Evolutionary conservation across 768 basidiomycete genomes (phyloP).

Genomic region (Rossbeevera mucosa): DNA sequence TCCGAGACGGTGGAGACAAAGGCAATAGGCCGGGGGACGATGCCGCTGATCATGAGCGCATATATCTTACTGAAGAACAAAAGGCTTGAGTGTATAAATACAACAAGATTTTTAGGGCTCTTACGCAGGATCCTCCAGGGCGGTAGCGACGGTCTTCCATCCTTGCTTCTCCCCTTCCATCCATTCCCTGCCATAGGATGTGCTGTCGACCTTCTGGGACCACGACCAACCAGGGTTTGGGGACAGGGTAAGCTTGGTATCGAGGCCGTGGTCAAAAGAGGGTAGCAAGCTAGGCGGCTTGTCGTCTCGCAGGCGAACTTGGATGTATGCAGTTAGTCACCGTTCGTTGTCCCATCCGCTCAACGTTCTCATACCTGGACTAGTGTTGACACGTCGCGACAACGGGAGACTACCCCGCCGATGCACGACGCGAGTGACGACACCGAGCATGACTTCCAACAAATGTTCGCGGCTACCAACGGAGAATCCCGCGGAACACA

Average conservation of each 20-base stretch:
- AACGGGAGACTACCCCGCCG: no score
- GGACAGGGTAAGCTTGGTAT: conserved; percentile 22
- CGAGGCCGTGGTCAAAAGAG: conserved; percentile 13
- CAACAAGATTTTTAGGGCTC: neutral
- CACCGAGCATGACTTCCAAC: neutral
- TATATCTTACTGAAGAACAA: conserved; percentile 24
- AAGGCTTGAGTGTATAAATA: no score
- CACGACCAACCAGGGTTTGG: conserved; percentile 32
- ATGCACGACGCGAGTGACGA: neutral
- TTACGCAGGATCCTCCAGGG: conserved; percentile 26
- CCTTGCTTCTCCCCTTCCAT: conserved; percentile 32
- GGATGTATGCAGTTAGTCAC: neutral
- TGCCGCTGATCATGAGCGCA: conserved; percentile 34
- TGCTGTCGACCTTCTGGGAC: conserved; percentile 24
- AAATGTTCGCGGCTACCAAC: no score
- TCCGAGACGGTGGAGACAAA: conserved; percentile 37
- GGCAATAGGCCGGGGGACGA: conserved; percentile 43
- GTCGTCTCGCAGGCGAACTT: neutral
- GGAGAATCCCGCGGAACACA: no score
- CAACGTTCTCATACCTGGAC: conserved; percentile 1
- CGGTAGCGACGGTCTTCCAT: conserved; percentile 32
- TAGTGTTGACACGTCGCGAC: neutral
- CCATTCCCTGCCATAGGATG: conserved; percentile 27
- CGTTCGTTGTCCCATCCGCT: neutral
- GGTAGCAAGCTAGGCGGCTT: conserved; percentile 6